phyloP scores from a whole-genome alignment of 2,329 filamentous ascomycete genomes.

The Microsporum ferrugineum region DNA sequence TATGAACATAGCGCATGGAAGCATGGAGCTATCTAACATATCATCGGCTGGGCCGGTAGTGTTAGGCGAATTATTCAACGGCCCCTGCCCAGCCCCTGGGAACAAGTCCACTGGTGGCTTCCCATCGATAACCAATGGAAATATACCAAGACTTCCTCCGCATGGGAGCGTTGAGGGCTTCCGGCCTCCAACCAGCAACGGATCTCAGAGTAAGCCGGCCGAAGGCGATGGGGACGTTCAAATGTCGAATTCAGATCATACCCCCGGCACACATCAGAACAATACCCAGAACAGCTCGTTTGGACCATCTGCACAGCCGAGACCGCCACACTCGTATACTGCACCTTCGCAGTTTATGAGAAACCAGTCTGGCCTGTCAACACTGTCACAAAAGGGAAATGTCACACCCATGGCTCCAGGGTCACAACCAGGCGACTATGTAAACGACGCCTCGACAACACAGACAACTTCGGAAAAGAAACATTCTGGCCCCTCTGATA shows the following conservation, averaged over 20 bases:
- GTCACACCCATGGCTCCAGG: conserved; percentile 49
- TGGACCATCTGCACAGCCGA: conserved; percentile 40
- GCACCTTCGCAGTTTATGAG: conserved; percentile 37
- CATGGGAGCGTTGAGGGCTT: conserved; percentile 20
- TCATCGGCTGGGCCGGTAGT: conserved; percentile 42
- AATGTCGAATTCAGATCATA: conserved; percentile 46
- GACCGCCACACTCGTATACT: conserved; percentile 36
- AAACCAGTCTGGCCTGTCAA: conserved; percentile 36
- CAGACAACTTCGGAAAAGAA: conserved; percentile 70
- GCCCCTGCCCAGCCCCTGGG: conserved; percentile 38
- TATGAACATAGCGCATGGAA: conserved; percentile 41
- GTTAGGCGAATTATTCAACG: conserved; percentile 54
- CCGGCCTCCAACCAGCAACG: conserved; percentile 43
- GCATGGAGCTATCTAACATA: conserved; percentile 40
- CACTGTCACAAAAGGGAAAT: conserved; percentile 39
- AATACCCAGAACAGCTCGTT: conserved; percentile 39
- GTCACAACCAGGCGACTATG: conserved; percentile 50
- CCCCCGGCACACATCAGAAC: conserved; percentile 35
- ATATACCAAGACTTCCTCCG: conserved; percentile 34
- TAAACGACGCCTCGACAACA: conserved; percentile 86
- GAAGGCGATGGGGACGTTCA: conserved; percentile 43
- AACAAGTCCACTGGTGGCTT: conserved; percentile 44
- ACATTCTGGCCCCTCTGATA: conserved; percentile 62
- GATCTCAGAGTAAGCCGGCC: conserved; percentile 26
- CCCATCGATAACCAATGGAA: conserved; percentile 46